Evolutionary conservation across 192 early-diverging fungal species (phyloP), one percentile per base, ranked within the genome.

Genomic region (Gamsiella multidivaricata): DNA sequence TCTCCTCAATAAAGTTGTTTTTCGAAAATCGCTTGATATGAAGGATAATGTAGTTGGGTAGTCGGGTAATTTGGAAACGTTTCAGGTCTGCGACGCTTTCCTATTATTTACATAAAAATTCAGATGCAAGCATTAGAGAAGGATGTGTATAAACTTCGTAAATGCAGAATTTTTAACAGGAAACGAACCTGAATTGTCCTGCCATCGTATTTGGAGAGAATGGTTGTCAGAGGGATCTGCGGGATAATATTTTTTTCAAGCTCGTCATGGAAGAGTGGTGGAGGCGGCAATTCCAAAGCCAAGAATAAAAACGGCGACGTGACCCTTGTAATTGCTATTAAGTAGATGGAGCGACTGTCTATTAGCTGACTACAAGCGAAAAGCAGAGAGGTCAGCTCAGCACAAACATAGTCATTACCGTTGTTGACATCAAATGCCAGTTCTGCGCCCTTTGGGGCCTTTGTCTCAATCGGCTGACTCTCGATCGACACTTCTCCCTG

Each of bases 1-100:
- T 97, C 71, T 99, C 97, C 22, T 80, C 71, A 1, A 86, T 80
- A 81, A 92, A 94, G 49, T 89, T 92, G 79, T 92, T 93, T 63
- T 94, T 96, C 0, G 89, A 88, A 58, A 99, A 95, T 12, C 97
- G 86, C 69, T 94, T 95, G 54, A 98, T 90, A 70, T 95, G 92
- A 57, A 97, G 92, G 26, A 99, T 92, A 20, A 99, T 81, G 70
- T 92, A 99, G 26, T 83, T 83, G 9, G 97, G 97, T 11, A 98
- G 82, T 5, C 81, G 81, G 9, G 83, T 88, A 42, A 98, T 85
- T 33, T 88, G 88, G 79, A 91, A 96, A 26, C 91, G 83, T 70
- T 88, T 90, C 25, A 91, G 76, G 14, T 83, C 78, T 28, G 88
- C 86, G 3, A 73, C 81, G 12, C 63, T 69, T 81, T 87, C 88